Evolutionary conservation across 495 filamentous ascomycete species (phyloP).

Genomic region (Hypoxylon intermedium): DNA sequence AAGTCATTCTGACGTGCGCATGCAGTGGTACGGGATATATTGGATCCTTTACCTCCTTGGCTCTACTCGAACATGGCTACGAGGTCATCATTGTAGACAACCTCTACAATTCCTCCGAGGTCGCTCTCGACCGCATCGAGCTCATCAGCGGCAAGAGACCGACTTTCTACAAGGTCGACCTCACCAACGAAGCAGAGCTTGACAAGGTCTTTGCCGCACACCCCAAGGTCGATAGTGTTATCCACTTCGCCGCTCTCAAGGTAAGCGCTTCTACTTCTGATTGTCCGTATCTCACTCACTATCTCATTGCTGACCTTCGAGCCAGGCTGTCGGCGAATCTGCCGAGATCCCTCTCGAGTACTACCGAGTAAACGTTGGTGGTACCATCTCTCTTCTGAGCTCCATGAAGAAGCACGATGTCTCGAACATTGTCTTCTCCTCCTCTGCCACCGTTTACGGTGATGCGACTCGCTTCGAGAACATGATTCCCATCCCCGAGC

Average conservation of each 20-base stretch:
- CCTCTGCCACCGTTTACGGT: constrained; percentile 85
- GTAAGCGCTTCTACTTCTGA: constrained; percentile 54
- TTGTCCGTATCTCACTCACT: too few relatives aligned
- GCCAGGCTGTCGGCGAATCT: constrained; percentile 93
- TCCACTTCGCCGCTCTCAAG: constrained; percentile 98
- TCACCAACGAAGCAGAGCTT: constrained; percentile 82
- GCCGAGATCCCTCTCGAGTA: constrained; percentile 95
- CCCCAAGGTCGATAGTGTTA: constrained; percentile 94
- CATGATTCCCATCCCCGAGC: constrained; percentile 99
- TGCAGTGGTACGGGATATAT: constrained; percentile 96
- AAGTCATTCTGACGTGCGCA: constrained; percentile 14
- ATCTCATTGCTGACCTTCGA: constrained; percentile 11
- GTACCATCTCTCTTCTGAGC: constrained; percentile 84
- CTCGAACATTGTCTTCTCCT: constrained; percentile 97
- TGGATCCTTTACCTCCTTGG: constrained; percentile 93
- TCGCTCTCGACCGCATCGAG: constrained; percentile 90
- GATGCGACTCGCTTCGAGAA: constrained; percentile 94
- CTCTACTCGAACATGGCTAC: constrained; percentile 91
- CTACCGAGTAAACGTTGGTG: constrained; percentile 95
- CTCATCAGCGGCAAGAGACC: constrained; percentile 89
- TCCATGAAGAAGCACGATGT: constrained; percentile 90
- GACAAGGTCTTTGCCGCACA: constrained; percentile 89
- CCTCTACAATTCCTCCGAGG: constrained; percentile 92
- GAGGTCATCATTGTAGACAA: constrained; percentile 95
- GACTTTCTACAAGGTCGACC: constrained; percentile 82